Evolutionary conservation across 2,329 filamentous ascomycete genomes (phyloP), one percentile per base, ranked within the genome.

Genomic region (Phaeosphaeria sp.): DNA sequence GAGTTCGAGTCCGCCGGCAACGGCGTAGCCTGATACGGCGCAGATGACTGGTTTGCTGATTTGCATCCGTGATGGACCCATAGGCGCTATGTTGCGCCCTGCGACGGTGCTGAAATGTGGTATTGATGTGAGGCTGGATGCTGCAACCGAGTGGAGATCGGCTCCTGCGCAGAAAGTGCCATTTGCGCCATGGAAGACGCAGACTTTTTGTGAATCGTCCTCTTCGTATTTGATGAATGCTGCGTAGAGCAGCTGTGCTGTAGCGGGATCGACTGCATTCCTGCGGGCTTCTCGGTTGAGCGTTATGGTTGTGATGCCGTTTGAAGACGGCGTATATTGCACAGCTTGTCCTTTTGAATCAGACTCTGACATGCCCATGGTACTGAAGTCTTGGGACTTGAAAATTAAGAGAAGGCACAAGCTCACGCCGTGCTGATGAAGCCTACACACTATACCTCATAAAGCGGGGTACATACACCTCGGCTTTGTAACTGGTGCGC

Each of bases 1-100:
- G 9, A 86, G 72, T 66, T 87, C 84, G 0, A 86, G 76, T 0
- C 82, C 83, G 1, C 83, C 83, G 0, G 84, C 84, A 0, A 86
- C 84, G 0, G 84, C 84, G 56, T 84, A 78, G 1, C 83, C 84
- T 0, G 83, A 74, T 0, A 86, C 76, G 2, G 83, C 84, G 18
- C 74, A 74, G 48, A 86, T 83, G 11, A 86, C 73, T 0, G 84
- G 84, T 59, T 87, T 87, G 39, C 71, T 74, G 9, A 84, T 68
- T 39, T 77, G 74, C 64, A 87, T 76, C 1, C 83, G 69, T 0
- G 82, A 84, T 0, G 84, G 83, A 1, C 83, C 83, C 75, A 85
- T 85, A 0, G 83, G 84, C 0, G 77, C 84, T 10, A 77, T 62
- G 52, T 79, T 81, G 27, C 74, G 69, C 4, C 69, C 74, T 27